Base-by-base conservation (phyloP, 352 stramenopile genomes). In the Globisporangium orthogonon region DNA sequence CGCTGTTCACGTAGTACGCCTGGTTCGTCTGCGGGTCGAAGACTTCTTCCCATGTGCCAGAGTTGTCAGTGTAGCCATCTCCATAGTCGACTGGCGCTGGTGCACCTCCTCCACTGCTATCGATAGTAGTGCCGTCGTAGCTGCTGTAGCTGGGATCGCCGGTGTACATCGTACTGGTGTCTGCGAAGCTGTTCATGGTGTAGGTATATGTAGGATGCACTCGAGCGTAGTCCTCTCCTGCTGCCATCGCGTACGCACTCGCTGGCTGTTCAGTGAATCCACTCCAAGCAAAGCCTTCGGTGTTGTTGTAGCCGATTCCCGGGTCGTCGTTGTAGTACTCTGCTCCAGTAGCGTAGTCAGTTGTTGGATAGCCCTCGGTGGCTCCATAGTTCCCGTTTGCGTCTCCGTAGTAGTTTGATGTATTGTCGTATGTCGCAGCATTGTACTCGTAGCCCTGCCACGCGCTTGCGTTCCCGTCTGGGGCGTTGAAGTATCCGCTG, bases 1-100 rank as follows among this genome's bases (percentile, higher is more conserved):
- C 48, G 39, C 69, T 73, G 56, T 92, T 90, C 50, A 79, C 71
- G 58, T 83, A 92, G 66, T 88, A 92, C 2, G 55, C 58, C 23
- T 76, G 75, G 14, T 73, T 57, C 3, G 74, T 73, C 46, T 56
- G 41, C 2, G 79, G 69, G 52, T 92, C 78, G 57, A 83, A 88
- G 17, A 86, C 75, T 69, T 89, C 78, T 46, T 82, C 73, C 80
- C 78, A 92, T 10, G 49, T n/a, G 17, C 14, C 33, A n/a, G 23
- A 3, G 31, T 23, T 14, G n/a, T 7, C n/a, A 54, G 15, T 5
- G 5, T 54, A n/a, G 13, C 13, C 49, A 5, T 13, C 17, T 18
- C 23, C 23, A 23, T 23, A 23, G 23, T 23, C 23, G 23, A 23
- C 23, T 23, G 23, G 37, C 50, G 29, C 6, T 15, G 7, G 50